Evolutionary conservation across 2,329 filamentous ascomycete genomes (phyloP).

Genomic region (Stemphylium vesicarium): DNA sequence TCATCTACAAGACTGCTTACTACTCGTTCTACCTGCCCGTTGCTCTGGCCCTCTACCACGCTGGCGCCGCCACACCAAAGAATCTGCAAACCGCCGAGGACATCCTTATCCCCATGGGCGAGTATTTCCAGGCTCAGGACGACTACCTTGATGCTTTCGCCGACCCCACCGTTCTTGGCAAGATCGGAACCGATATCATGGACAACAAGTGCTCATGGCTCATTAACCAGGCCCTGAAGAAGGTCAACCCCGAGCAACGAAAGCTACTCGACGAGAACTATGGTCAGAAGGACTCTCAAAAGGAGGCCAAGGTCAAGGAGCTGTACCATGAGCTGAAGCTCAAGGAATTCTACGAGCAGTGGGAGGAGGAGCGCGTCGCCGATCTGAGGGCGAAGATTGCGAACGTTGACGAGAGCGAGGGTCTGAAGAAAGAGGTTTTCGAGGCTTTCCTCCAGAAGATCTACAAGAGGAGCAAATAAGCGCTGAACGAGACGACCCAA

Average conservation of each 20-base stretch:
- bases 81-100: slow-evolving; percentile 90
- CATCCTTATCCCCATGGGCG: slow-evolving; percentile 94
- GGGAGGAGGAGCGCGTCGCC: slow-evolving; percentile 85
- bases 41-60: slow-evolving; percentile 84
- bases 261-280: slow-evolving; percentile 90
- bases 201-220: slow-evolving; percentile 99
- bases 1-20: slow-evolving; percentile 99
- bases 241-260: slow-evolving; percentile 83
- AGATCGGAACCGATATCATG: slow-evolving; percentile 98
- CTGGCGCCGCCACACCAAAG: slow-evolving; percentile 81
- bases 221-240: slow-evolving; percentile 88
- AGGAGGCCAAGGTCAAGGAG: slow-evolving; percentile 86
- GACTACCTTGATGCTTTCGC: slow-evolving; percentile 99
- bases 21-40: slow-evolving; percentile 99
- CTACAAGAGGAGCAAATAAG: slow-evolving; percentile 94
- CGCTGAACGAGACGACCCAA: background rate
- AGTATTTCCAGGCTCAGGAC: slow-evolving; percentile 99
- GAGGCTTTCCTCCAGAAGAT: slow-evolving; percentile 93
- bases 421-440: slow-evolving; percentile 89
- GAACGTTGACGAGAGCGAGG: slow-evolving; percentile 81
- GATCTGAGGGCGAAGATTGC: slow-evolving; percentile 79
- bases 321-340: slow-evolving; percentile 86
- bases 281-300: slow-evolving; percentile 83
- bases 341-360: slow-evolving; percentile 81
- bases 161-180: slow-evolving; percentile 89